phyloP scores from a whole-genome alignment of 2,329 filamentous ascomycete genomes.

The Magnaporthales sp. region DNA sequence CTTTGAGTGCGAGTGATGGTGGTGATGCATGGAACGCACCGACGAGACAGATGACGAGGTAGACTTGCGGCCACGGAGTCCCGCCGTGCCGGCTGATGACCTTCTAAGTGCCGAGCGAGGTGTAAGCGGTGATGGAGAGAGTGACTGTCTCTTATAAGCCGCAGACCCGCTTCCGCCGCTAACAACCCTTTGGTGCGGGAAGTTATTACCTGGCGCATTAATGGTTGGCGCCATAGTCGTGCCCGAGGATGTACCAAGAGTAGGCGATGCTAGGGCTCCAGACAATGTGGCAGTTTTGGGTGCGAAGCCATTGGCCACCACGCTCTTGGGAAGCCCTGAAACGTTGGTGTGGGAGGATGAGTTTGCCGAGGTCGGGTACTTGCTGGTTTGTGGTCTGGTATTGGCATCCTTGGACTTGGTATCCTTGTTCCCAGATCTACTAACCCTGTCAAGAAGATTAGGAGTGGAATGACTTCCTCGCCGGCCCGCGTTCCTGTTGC shows the following conservation, averaged over 20 bases:
- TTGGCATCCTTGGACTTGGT: constrained; percentile 42
- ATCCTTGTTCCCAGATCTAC: constrained; percentile 34
- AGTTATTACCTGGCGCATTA: neutral
- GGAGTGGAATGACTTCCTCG: constrained; percentile 50
- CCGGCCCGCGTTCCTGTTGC: constrained; percentile 38
- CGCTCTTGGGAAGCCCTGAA: constrained; percentile 38
- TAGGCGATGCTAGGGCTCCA: constrained; percentile 8
- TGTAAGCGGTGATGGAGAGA: constrained; percentile 81
- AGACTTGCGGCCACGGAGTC: constrained; percentile 84
- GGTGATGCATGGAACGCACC: constrained; percentile 82
- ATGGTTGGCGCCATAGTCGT: neutral
- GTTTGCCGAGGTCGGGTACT: constrained; percentile 31
- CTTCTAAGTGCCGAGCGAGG: constrained; percentile 80
- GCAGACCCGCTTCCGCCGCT: constrained; percentile 15
- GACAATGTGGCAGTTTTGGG: constrained; percentile 17
- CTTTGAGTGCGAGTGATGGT: constrained; percentile 83
- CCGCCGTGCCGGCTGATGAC: constrained; percentile 68
- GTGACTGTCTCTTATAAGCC: constrained; percentile 63
- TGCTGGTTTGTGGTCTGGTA: constrained; percentile 52
- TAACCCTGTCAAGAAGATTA: constrained; percentile 44
- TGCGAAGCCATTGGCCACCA: constrained; percentile 41
- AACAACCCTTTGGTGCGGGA: constrained; percentile 8
- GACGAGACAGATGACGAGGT: constrained; percentile 94
- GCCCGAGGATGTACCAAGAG: neutral
- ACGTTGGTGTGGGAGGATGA: constrained; percentile 27